Evolutionary conservation across 1,284 basidiomycete genomes (phyloP).

Genomic region (Cystobasidium pallidum): DNA sequence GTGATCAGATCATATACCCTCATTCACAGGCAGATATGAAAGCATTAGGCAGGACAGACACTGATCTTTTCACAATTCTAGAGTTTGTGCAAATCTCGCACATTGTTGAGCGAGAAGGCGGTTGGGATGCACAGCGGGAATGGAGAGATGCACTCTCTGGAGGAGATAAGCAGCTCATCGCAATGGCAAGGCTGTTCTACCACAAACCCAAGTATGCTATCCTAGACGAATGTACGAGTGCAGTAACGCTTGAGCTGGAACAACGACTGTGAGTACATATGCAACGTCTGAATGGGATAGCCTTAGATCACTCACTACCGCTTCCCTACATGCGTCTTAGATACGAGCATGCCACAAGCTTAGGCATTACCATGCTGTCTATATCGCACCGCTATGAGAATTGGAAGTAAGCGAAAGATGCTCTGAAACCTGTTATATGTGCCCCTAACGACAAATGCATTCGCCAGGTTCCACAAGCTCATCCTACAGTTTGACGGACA

Average conservation of each 20-base stretch:
- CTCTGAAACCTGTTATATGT: background rate
- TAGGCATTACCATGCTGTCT: constrained; percentile 86
- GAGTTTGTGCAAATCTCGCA: constrained; percentile 80
- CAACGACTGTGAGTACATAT: constrained; percentile 54
- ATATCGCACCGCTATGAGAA: constrained; percentile 55
- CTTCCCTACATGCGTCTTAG: constrained; percentile 69
- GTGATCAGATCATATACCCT: constrained; percentile 84
- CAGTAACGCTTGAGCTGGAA: constrained; percentile 91
- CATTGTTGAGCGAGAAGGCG: constrained; percentile 93
- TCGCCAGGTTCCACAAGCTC: constrained; percentile 85
- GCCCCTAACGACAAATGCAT: constrained; percentile 79
- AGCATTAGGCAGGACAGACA: constrained; percentile 71
- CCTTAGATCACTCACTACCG: too few species aligned
- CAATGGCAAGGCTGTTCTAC: constrained; percentile 96
- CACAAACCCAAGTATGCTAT: constrained; percentile 97
- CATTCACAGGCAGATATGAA: constrained; percentile 78
- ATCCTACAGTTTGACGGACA: constrained; percentile 75
- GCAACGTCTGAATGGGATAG: background rate
- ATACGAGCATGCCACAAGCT: constrained; percentile 88
- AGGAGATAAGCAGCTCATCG: constrained; percentile 72
- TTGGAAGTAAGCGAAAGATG: constrained; percentile 30
- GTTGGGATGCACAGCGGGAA: constrained; percentile 84
- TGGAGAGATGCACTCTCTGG: constrained; percentile 90
- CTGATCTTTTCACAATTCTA: constrained; percentile 74
- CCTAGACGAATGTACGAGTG: constrained; percentile 91